Percentiles rank a stretch among this genome's conserved stretches.
phyloP scores from a whole-genome alignment of 176 grass and related monocot genomes.

The Thalia dealbata region DNA sequence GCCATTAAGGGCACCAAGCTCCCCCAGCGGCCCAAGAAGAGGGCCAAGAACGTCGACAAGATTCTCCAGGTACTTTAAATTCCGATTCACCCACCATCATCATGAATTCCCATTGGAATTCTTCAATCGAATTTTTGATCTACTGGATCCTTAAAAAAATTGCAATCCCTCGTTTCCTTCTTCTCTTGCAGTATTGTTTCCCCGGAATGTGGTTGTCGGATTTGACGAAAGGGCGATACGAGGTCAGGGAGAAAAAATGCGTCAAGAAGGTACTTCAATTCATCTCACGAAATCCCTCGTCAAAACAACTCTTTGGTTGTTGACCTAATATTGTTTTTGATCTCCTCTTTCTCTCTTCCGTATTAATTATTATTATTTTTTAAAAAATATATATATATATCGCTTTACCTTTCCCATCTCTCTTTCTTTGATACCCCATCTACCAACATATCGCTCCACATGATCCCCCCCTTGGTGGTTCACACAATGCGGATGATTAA shows the following conservation, averaged over 20 bases:
- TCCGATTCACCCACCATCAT: not conserved
- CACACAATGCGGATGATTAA: too few species aligned
- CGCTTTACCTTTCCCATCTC: too few species aligned
- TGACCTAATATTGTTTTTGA: not conserved
- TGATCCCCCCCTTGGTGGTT: too few species aligned
- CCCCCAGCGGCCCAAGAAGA: slow-evolving; percentile 56
- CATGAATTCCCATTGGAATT: not conserved
- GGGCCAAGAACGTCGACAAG: slow-evolving; percentile 55
- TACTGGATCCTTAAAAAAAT: not conserved
- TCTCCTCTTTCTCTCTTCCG: too few species aligned
- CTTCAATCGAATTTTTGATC: not conserved
- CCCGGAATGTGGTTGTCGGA: slow-evolving; percentile 69
- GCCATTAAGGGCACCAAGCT: slow-evolving; percentile 78
- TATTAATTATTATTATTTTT: too few species aligned
- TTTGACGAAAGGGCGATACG: slow-evolving; percentile 51
- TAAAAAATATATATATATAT: too few species aligned
- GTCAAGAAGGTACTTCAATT: slow-evolving; percentile 50
- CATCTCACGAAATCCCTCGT: too few species aligned
- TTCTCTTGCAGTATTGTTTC: slow-evolving; percentile 33
- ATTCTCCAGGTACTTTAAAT: slow-evolving; percentile 33
- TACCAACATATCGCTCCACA: too few species aligned
- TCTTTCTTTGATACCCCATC: too few species aligned
- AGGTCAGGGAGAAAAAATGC: slow-evolving; percentile 78
- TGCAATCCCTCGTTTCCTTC: not conserved
- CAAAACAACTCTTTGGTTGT: not conserved